Evolutionary conservation across 106 monocot genomes (phyloP), one percentile per base, ranked within the genome.

Genomic region (Vanilla planifolia): DNA sequence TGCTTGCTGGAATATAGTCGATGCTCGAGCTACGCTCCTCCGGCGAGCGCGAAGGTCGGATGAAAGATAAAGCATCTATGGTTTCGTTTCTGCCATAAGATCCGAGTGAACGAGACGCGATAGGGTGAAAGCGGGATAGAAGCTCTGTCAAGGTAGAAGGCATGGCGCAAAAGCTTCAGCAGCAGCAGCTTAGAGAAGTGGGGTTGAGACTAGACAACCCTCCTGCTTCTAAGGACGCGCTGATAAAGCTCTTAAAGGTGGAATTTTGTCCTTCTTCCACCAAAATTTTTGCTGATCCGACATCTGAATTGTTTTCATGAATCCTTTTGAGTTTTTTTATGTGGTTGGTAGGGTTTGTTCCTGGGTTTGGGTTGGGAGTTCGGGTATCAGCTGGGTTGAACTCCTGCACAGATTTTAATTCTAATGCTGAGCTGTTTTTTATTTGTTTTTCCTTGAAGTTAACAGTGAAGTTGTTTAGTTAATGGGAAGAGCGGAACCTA

Each of bases 231-330:
- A 91, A 91, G 17, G 96, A 96, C 32, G 91, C 67, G 14, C 76
- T 96, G 14, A 65, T 81, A 48, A 84, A 87, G 76, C 84, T 96
- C 48, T 64, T 96, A 1, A 79, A 96, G 80, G 96, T 91, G 28
- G 61, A 61, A 48, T 46, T 16, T 57, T 44, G 17, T 36, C 32
- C 15, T 22, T 57, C 35, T 57, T 8, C 35, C 35, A 20, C 6
- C 20, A 19, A 8, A 20, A 1, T 16, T 35, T 2, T 17, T 17
- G 13, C 21, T 8, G 57, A 57, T 35, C 57, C 35, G 35, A 21
- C 34, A 16, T 16, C 35, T 29, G 35, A 35, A 35, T 57, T 15
- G 28, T 35, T 15, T 35, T 57, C 1, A 34, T 57, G n/a, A 35
- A 35, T 57, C 35, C 35, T 8, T 57, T 55, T 35, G 33, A 16